Evolutionary conservation across 176 grass and related monocot species (phyloP), one percentile per base, ranked within the genome.

Genomic region (Eragrostis curvula): DNA sequence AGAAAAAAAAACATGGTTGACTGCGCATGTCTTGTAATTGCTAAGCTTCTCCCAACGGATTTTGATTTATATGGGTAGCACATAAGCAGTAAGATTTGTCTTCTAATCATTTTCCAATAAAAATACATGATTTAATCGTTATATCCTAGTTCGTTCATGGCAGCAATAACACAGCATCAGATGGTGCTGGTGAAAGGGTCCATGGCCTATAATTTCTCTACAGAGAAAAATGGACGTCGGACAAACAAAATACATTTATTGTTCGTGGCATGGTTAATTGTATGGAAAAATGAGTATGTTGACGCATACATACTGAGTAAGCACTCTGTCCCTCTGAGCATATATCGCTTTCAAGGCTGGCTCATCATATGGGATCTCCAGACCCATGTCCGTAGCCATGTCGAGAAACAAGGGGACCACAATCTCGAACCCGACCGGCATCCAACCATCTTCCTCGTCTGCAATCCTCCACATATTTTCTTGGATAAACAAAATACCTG

Each of bases 381-480:
- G 52, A 4, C 8, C 52, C 0, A 75, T 12, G 12, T 59, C n/a
- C 21, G 25, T 75, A 6, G 73, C 73, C 73, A 75, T 75, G 20
- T n/a, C 20, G 25, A 75, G 32, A 0, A 75, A 52, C 2, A 36
- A 42, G 52, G 73, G 52, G 20, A 75, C 59, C 21, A 36, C 21
- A 16, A 75, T 58, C 52, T 75, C 73, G 1, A 75, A 75, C 12
- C 73, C 73, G 0, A 43, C 11, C 16, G 43, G 36, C 73, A 25
- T 59, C 73, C 73, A 75, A 1, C 59, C 73, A 7, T 75, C 73
- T 36, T 12, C 12, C 51, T 75, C 52, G 0, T 59, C 12, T 8
- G 32, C 21, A 36, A 75, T 3, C 52, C 53, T 58, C 36, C 53
- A 75, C 32, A 75, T 59, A 59, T 75, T 24, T 59, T 75, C 53